Evolutionary conservation across 1,284 basidiomycete genomes (phyloP).

Genomic region (Hortiboletus rubellus): DNA sequence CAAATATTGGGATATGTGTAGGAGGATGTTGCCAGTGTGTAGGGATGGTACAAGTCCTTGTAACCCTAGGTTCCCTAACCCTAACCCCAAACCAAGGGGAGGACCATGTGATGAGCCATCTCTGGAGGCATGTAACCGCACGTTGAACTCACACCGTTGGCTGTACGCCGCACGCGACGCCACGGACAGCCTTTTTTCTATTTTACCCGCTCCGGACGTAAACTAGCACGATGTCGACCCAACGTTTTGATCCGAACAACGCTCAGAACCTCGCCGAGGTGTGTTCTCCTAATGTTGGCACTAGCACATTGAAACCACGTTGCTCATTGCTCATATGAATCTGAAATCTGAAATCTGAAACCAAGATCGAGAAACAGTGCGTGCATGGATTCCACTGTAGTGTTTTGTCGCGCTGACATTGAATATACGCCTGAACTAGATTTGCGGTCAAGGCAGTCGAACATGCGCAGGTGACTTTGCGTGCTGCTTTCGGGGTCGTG

Average conservation of each 20-base stretch:
- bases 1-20: background rate
- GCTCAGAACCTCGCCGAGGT: conserved; percentile 90
- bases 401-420: conserved; percentile 20
- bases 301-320: conserved; percentile 20
- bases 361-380: conserved; percentile 93
- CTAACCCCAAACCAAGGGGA: conserved; percentile 20
- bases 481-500: conserved; percentile 1
- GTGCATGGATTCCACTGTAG: conserved; percentile 33
- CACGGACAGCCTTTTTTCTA: conserved; percentile 42
- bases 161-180: background rate
- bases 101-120: conserved; percentile 5
- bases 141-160: background rate
- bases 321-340: conserved; percentile 18
- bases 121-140: background rate
- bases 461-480: conserved; percentile 76
- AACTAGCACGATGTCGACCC: conserved; percentile 31
- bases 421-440: conserved; percentile 39
- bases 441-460: conserved; percentile 97
- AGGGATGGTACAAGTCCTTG: background rate
- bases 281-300: conserved; percentile 25
- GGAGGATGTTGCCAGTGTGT: too few relatives aligned
- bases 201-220: conserved; percentile 37
- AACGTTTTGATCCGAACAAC: conserved; percentile 77
- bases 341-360: background rate
- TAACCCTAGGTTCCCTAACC: conserved; percentile 24